Conservation (phyloP, 441 rosid species). For the Eutrema salsugineum region DNA sequence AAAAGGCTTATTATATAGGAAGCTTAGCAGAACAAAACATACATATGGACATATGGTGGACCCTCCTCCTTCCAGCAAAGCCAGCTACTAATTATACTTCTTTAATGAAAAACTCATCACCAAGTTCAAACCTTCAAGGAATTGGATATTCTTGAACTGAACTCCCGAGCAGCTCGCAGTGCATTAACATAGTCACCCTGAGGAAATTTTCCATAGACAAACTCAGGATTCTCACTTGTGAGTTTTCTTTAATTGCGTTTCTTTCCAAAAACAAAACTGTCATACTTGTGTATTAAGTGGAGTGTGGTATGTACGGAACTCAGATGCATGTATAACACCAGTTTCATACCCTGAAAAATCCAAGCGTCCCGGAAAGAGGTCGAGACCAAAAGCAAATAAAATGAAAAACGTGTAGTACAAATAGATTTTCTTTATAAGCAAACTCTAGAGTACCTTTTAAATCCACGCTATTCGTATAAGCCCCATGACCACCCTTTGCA, state of each 20-base stretch:
- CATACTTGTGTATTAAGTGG: slow-evolving; percentile 72
- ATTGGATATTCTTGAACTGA: slow-evolving; percentile 57
- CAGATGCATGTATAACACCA: slow-evolving; percentile 66
- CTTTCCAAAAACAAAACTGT: slow-evolving; percentile 9
- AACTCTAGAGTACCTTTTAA: slow-evolving; percentile 44
- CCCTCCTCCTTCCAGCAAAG: slow-evolving; percentile 11
- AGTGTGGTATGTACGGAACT: slow-evolving; percentile 74
- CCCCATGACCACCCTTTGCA: slow-evolving; percentile 89
- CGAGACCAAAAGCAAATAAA: neutral
- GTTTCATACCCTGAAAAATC: slow-evolving; percentile 53
- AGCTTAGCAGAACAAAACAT: slow-evolving; percentile 15
- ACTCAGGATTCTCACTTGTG: slow-evolving; percentile 5
- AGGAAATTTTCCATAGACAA: slow-evolving; percentile 21
- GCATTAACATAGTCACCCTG: slow-evolving; percentile 74
- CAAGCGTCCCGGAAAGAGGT: neutral
- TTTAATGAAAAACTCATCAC: neutral
- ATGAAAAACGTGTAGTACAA: neutral
- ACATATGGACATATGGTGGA: neutral
- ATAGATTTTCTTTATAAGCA: neutral
- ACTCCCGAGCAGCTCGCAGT: slow-evolving; percentile 69
- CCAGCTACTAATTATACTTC: slow-evolving; percentile 13
- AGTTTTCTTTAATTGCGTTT: neutral
- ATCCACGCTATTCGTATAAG: slow-evolving; percentile 67
- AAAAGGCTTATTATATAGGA: neutral
- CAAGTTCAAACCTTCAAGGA: slow-evolving; percentile 48